Conservation (phyloP, 2,329 filamentous ascomycete genomes). For the Ambrosiella cleistominuta region DNA sequence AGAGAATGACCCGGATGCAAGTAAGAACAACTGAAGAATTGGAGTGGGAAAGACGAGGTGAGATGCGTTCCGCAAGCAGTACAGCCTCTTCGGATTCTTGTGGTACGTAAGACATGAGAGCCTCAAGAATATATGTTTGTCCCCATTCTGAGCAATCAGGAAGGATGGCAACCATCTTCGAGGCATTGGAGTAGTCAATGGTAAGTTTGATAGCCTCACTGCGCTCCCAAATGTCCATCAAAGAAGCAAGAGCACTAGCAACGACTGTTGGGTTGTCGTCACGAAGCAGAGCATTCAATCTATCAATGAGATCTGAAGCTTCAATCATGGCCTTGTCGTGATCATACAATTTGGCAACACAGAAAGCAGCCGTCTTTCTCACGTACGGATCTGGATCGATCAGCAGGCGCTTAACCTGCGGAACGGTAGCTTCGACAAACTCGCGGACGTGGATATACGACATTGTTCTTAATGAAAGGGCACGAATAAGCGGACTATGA, state of each 20-base stretch:
- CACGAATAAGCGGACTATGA: conserved; percentile 76
- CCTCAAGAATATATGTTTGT: conserved; percentile 95
- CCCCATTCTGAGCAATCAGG: conserved; percentile 98
- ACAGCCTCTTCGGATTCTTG: conserved; percentile 78
- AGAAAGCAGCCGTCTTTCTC: conserved; percentile 90
- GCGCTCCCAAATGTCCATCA: conserved; percentile 97
- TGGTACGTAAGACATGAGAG: conserved; percentile 92
- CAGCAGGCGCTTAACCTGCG: conserved; percentile 66
- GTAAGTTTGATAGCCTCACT: conserved; percentile 96
- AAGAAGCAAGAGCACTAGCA: conserved; percentile 70
- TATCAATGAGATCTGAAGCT: conserved; percentile 76
- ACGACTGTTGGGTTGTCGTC: conserved; percentile 98
- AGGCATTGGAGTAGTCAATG: conserved; percentile 92
- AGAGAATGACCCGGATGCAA: conserved; percentile 88
- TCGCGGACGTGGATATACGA: conserved; percentile 95
- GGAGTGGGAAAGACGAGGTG: conserved; percentile 87
- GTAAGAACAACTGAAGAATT: conserved; percentile 95
- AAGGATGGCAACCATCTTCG: conserved; percentile 92
- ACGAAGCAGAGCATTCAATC: conserved; percentile 71
- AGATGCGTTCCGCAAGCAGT: conserved; percentile 79
- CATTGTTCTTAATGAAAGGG: conserved; percentile 82
- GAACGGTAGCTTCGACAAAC: conserved; percentile 80
- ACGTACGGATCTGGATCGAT: conserved; percentile 87
- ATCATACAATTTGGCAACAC: conserved; percentile 93
- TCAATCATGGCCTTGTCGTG: conserved; percentile 86